These are phyloP conservation scores for Kwoniella heveanensis DNA, from an alignment of 768 basidiomycete genomes.

Conservation along the genomic window DNA sequence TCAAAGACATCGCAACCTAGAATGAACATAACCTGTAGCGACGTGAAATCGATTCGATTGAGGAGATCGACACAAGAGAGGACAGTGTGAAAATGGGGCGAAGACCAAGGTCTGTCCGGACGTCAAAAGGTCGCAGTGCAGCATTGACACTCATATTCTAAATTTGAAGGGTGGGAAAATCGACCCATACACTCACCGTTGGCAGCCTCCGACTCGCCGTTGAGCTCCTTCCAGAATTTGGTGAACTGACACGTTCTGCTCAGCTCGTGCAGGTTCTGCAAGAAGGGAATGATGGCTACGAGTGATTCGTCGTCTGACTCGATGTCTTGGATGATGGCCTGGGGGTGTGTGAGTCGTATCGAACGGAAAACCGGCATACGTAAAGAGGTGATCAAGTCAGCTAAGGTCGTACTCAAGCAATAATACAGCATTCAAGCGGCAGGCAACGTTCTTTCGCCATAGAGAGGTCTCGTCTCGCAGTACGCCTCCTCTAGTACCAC, in stretches of 20 bases:
- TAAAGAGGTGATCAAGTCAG: not conserved
- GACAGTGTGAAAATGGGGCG: too few relatives aligned
- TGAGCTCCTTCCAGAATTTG: conserved; percentile 49
- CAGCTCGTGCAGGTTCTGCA: conserved; percentile 45
- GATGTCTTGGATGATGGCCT: conserved; percentile 49
- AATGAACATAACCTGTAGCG: too few relatives aligned
- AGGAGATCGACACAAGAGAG: too few relatives aligned
- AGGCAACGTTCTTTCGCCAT: too few relatives aligned
- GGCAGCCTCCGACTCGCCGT: conserved; percentile 46
- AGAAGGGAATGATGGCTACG: conserved; percentile 40
- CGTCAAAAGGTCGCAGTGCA: too few relatives aligned
- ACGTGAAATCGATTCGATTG: not conserved
- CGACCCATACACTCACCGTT: conserved; percentile 32
- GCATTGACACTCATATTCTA: too few relatives aligned
- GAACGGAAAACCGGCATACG: not conserved
- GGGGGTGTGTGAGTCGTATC: conserved; percentile 6
- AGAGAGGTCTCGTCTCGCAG: too few relatives aligned
- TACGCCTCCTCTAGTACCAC: too few relatives aligned
- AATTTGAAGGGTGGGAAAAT: not conserved
- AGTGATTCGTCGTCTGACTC: conserved; percentile 51
- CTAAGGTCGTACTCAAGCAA: not conserved
- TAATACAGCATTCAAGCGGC: too few relatives aligned
- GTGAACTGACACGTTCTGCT: conserved; percentile 51
- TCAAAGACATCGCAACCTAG: too few relatives aligned
- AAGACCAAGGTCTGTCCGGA: too few relatives aligned